A percentile compares a stretch with the other conserved stretches of the same genome.
These are phyloP conservation scores for Fusarium zealandicum DNA, from an alignment of 2,329 filamentous ascomycete genomes.

Conservation along the genomic window DNA sequence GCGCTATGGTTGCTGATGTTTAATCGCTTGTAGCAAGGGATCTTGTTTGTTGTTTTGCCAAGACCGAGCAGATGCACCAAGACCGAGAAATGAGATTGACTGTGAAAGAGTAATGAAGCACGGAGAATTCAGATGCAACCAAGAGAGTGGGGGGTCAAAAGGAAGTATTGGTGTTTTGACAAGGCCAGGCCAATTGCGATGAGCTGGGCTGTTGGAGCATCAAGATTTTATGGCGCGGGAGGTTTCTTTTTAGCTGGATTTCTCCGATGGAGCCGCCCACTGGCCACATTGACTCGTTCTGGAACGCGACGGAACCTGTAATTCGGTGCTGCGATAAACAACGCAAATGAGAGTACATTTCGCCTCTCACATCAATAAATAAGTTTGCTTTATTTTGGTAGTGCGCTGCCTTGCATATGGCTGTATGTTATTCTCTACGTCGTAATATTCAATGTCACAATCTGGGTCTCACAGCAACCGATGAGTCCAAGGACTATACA, in stretches of 20 bases:
- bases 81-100: too few species aligned
- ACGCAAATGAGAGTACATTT: neutral
- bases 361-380: neutral
- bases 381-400: too few species aligned
- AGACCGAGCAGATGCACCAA: neutral
- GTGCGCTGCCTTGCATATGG: too few species aligned
- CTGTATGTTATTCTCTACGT: too few species aligned
- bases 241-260: constrained; percentile 29
- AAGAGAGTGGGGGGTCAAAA: neutral
- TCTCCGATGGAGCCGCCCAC: constrained; percentile 31
- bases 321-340: constrained; percentile 14
- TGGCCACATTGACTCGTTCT: constrained; percentile 26
- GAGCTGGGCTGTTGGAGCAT: constrained; percentile 27
- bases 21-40: constrained; percentile 2
- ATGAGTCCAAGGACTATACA: too few species aligned
- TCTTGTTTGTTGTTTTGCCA: neutral
- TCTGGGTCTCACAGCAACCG: too few species aligned
- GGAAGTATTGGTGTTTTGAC: neutral
- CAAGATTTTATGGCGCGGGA: constrained; percentile 38
- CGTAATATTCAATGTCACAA: too few species aligned
- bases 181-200: constrained; percentile 11
- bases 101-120: neutral
- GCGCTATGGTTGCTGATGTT: neutral
- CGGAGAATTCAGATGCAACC: neutral
- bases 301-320: constrained; percentile 20